Percentiles rank a stretch among this genome's conserved stretches.
Conservation (phyloP, 192 early-diverging fungal genomes). For the Chytriomyces hyalinus region DNA sequence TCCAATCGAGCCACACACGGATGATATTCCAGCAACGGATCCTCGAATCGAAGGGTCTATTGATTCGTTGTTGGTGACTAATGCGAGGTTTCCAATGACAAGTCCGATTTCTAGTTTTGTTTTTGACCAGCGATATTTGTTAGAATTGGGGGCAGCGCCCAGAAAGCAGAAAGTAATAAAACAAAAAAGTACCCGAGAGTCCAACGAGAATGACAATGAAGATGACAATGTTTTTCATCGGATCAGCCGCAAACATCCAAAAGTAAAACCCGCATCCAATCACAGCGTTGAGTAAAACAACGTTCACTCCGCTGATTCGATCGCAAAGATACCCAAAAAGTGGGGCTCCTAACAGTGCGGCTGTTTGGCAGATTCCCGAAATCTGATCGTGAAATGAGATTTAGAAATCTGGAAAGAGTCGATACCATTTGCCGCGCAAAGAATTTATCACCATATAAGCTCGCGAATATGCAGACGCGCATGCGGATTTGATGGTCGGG, state of each 20-base stretch:
- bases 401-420: not conserved
- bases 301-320: constrained; percentile 21
- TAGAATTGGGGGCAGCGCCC: constrained; percentile 12
- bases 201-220: constrained; percentile 56
- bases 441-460: constrained; percentile 16
- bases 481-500: constrained; percentile 45
- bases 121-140: too few species aligned
- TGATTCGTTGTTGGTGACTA: constrained; percentile 57
- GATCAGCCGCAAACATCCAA: constrained; percentile 56
- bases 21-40: constrained; percentile 64
- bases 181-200: constrained; percentile 33
- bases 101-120: constrained; percentile 60
- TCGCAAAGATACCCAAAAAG: constrained; percentile 50
- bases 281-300: constrained; percentile 23
- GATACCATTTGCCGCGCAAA: not conserved
- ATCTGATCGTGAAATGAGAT: not conserved
- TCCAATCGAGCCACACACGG: constrained; percentile 66
- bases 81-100: constrained; percentile 66
- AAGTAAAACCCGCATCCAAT: constrained; percentile 12
- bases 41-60: constrained; percentile 59
- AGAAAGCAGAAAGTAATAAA: not conserved
- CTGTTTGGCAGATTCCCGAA: constrained; percentile 6
- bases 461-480: constrained; percentile 39
- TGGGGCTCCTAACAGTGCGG: constrained; percentile 66
- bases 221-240: constrained; percentile 43